Evolutionary conservation across 805 yeast genomes (phyloP), one percentile per base, ranked within the genome.

Genomic region (Ogataea wickerhamii): DNA sequence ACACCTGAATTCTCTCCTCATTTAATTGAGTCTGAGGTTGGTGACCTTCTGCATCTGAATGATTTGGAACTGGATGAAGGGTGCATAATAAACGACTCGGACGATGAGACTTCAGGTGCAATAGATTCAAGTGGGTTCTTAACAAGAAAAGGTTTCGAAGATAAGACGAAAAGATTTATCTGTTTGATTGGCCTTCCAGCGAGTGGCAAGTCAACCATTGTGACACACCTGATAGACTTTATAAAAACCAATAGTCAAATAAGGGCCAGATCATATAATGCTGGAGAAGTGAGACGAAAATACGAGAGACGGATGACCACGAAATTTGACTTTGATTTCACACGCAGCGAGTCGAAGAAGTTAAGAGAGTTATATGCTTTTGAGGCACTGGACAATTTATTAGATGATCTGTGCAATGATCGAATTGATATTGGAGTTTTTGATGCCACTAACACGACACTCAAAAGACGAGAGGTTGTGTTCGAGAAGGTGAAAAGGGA

Each of bases 361-460:
- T 66, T 86, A 31, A 74, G 97, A 47, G 97, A 91, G 52, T 74
- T 79, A 55, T 93, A 96, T 94, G 98, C 98, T 0, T 80, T 87
- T 78, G 95, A 89, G 51, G 91, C 98, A 0, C 65, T 91, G 41
- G 85, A 84, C 42, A 82, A 82, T 52, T 64, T 93, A 35, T 68
- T 87, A 18, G 83, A 84, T 46, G 80, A 81, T 58, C 73, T 93
- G 6, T 57, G 84, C 26, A 70, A 74, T 17, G 93, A 88, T 1
- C 71, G 76, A n/a, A 94, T 95, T 1, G 81, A 89, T 4, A 93
- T 91, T 4, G 98, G 97, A 2, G 82, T 91, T 10, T 80, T 84
- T 53, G 94, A 84, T 60, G 93, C 93, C n/a, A 60, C 65, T 5
- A 60, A 60, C 37, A 78, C 87, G 5, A 82, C 89, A 4, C 72